Evolutionary conservation across 179 eudicot genomes (phyloP).

Genomic region (Beta lomatogona): DNA sequence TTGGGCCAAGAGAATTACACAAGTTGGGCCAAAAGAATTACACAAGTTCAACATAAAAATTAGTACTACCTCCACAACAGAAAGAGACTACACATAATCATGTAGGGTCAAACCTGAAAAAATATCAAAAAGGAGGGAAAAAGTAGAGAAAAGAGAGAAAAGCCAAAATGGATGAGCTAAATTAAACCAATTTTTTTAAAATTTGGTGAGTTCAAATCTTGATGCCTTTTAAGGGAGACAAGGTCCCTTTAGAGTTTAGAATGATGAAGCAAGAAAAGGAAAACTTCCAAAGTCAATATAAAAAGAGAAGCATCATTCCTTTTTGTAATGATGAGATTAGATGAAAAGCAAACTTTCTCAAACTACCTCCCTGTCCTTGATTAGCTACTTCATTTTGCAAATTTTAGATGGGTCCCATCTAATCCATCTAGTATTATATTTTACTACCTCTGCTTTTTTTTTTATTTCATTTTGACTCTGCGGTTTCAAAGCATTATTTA

Average conservation of each 20-base stretch:
- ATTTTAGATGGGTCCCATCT: not conserved
- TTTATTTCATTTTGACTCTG: no score
- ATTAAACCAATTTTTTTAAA: not conserved
- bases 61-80: conserved; percentile 20
- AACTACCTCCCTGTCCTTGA: not conserved
- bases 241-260: not conserved
- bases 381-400: not conserved
- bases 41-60: not conserved
- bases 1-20: not conserved
- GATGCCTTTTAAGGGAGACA: conserved; percentile 30
- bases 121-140: not conserved
- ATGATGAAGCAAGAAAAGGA: conserved; percentile 19
- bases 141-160: no score
- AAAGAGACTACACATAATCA: conserved; percentile 29
- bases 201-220: not conserved
- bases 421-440: no score
- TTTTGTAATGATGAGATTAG: conserved; percentile 36
- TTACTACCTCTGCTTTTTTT: no score
- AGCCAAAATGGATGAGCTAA: no score
- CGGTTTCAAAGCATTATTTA: no score
- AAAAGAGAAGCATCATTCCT: conserved; percentile 28
- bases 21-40: no score
- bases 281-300: conserved; percentile 29
- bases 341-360: conserved; percentile 25
- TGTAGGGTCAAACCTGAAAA: conserved; percentile 21